Conservation (phyloP, 768 basidiomycete species). For the Rhodocollybia butyracea region DNA sequence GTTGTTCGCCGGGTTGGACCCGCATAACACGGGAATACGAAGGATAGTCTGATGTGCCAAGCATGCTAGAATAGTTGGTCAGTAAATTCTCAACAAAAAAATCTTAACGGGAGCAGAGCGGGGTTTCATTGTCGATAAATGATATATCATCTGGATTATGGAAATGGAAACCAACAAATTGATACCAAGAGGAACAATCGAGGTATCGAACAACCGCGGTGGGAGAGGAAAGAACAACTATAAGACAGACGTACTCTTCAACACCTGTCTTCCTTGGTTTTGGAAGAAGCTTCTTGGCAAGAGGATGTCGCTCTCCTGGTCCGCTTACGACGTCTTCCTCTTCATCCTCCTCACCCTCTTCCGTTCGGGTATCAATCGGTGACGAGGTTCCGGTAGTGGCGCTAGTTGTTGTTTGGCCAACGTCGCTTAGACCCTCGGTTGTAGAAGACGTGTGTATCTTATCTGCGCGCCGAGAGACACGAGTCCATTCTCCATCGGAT, state of each 20-base stretch:
- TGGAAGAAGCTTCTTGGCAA: conserved; percentile 64
- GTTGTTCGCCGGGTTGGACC: conserved; percentile 56
- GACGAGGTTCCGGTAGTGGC: conserved; percentile 6
- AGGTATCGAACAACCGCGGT: not conserved
- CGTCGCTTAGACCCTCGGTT: not conserved
- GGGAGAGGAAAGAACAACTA: not conserved
- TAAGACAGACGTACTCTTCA: conserved; percentile 56
- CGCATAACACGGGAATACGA: conserved; percentile 66
- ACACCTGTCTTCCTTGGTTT: conserved; percentile 63
- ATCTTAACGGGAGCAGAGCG: conserved; percentile 14
- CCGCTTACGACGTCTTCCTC: conserved; percentile 13
- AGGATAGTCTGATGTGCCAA: conserved; percentile 54
- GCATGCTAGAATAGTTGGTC: conserved; percentile 44
- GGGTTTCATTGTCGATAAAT: not conserved
- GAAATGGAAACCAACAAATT: not conserved
- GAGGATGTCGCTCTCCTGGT: conserved; percentile 20
- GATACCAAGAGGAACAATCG: not conserved
- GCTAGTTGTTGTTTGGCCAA: not conserved
- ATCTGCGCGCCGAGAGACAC: not conserved
- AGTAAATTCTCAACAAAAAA: not conserved
- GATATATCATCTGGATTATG: not conserved
- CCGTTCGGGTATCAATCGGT: conserved; percentile 4
- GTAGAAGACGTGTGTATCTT: not conserved
- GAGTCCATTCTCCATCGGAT: conserved; percentile 7
- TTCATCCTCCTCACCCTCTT: conserved; percentile 9